phyloP scores from a whole-genome alignment of 116 monocot species.

The Trichopus zeylanicus region DNA sequence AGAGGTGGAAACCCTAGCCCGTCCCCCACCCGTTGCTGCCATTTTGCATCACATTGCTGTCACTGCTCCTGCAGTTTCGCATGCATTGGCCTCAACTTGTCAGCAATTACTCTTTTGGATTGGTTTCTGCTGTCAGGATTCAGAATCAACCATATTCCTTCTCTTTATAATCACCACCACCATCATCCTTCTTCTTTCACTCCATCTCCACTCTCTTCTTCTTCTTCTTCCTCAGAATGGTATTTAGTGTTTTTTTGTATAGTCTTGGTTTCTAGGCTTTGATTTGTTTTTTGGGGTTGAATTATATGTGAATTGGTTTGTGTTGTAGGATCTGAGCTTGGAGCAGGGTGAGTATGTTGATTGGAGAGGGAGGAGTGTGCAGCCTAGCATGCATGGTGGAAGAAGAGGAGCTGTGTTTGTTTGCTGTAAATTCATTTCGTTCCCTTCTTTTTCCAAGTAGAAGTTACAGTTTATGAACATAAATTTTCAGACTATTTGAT shows the following conservation, averaged over 20 bases:
- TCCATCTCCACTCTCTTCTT: neutral
- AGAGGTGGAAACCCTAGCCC: too few relatives aligned
- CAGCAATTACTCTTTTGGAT: too few relatives aligned
- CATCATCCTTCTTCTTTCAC: neutral
- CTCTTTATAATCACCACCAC: neutral
- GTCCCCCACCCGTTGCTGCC: too few relatives aligned
- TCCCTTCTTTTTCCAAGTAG: too few relatives aligned
- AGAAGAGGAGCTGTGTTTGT: conserved; percentile 3
- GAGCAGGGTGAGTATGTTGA: conserved; percentile 1
- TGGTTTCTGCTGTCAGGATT: too few relatives aligned
- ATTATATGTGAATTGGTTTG: neutral
- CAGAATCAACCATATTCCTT: neutral
- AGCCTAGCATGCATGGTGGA: neutral
- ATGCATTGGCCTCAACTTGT: too few relatives aligned
- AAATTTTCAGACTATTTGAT: neutral
- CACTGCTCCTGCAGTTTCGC: too few relatives aligned
- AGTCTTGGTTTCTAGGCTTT: neutral
- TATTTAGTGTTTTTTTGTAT: neutral
- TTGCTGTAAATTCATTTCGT: conserved; percentile 1
- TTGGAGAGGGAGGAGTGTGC: conserved; percentile 1
- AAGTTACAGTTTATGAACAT: neutral
- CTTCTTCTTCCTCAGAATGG: neutral
- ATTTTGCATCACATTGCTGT: too few relatives aligned
- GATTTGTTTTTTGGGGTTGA: neutral
- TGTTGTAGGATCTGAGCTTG: neutral